phyloP scores from a whole-genome alignment of 371 early-diverging fungal genomes.

The Cokeromyces recurvatus region DNA sequence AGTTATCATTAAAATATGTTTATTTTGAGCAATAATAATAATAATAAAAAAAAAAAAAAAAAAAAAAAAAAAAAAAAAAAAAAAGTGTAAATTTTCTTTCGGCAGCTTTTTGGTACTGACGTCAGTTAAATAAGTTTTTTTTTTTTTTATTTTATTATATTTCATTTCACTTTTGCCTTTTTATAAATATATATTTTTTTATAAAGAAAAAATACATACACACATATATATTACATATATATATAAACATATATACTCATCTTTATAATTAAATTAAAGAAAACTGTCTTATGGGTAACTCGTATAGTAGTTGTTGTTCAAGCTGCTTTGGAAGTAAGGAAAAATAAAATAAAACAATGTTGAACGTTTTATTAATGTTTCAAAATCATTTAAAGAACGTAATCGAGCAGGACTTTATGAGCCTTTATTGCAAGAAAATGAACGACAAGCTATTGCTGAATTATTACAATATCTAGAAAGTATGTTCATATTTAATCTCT shows the following conservation, averaged over 20 bases:
- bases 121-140: too few species aligned
- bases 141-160: neutral
- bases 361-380: neutral
- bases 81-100: too few species aligned
- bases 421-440: constrained; percentile 78
- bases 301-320: constrained; percentile 31
- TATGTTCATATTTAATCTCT: constrained; percentile 17
- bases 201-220: neutral
- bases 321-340: constrained; percentile 45
- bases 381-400: constrained; percentile 21
- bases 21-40: too few species aligned
- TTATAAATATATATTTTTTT: neutral
- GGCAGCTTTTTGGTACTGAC: too few species aligned
- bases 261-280: neutral
- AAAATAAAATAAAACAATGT: neutral
- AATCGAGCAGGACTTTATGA: constrained; percentile 63
- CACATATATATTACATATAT: neutral
- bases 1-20: too few species aligned
- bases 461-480: constrained; percentile 79
- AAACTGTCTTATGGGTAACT: constrained; percentile 35
- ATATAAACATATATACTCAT: neutral
- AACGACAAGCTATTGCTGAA: constrained; percentile 82
- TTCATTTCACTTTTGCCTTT: neutral
- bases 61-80: too few species aligned
- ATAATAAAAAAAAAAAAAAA: too few species aligned